Evolutionary conservation across 306 rosid species (phyloP).

Genomic region (Glycine soja): DNA sequence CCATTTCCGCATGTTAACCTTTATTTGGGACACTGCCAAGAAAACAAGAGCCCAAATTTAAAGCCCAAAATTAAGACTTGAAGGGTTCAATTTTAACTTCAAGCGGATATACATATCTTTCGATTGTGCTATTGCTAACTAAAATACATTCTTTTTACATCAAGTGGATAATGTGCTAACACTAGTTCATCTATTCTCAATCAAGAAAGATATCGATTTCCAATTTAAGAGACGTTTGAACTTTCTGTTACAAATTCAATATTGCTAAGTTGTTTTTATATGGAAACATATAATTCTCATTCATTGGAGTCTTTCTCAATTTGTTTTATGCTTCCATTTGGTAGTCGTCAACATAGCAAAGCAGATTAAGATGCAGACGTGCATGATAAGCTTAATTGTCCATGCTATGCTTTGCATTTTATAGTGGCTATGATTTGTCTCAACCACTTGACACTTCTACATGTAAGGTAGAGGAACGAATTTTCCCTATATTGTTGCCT

Average conservation of each 20-base stretch:
- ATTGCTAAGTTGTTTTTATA: neutral
- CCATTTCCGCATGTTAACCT: neutral
- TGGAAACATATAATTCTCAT: neutral
- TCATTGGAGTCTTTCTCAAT: neutral
- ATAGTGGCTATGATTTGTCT: slow-evolving; percentile 15
- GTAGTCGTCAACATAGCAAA: neutral
- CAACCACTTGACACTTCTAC: slow-evolving; percentile 14
- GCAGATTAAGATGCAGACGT: neutral
- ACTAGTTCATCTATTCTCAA: neutral
- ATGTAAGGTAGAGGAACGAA: neutral
- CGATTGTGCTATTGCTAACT: neutral
- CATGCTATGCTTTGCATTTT: slow-evolving; percentile 12
- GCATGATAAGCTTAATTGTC: slow-evolving; percentile 20
- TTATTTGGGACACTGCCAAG: neutral
- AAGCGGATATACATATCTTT: neutral
- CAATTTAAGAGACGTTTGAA: neutral
- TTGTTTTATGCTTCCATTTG: slow-evolving; percentile 17
- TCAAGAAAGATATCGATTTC: neutral
- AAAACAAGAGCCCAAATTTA: neutral
- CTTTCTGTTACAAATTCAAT: neutral
- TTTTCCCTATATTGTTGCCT: slow-evolving; percentile 6
- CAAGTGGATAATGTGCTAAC: neutral
- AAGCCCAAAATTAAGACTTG: neutral
- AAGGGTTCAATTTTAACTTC: neutral
- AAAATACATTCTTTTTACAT: neutral